phyloP scores from a whole-genome alignment of 225 moss, liverwort and hornwort species.

The Anthoceros angustus region DNA sequence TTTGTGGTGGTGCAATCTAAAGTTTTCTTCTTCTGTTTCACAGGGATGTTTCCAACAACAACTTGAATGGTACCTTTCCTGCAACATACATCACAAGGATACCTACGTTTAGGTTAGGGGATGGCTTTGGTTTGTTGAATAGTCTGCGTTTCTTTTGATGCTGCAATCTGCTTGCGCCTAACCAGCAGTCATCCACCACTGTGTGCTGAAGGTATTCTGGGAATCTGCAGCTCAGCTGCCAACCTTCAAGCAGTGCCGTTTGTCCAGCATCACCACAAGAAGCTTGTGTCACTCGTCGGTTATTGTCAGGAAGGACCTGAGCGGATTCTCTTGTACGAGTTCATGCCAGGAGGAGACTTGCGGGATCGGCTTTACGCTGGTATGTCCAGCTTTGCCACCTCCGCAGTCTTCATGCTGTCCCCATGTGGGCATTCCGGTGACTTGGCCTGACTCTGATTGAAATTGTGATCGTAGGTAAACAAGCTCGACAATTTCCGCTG shows the following conservation, averaged over 20 bases:
- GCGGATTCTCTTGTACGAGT: not conserved
- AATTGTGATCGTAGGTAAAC: not conserved
- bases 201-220: not conserved
- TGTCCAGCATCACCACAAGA: not conserved
- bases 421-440: not conserved
- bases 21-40: not conserved
- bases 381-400: no score
- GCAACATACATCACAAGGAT: not conserved
- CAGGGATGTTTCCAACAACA: constrained; percentile 1
- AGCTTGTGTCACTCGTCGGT: not conserved
- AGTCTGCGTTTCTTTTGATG: not conserved
- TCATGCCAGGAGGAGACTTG: not conserved
- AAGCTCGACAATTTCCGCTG: not conserved
- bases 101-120: not conserved
- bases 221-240: not conserved
- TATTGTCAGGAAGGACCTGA: not conserved
- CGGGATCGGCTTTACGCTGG: not conserved
- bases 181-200: not conserved
- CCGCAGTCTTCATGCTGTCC: not conserved
- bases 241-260: no score
- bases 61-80: not conserved
- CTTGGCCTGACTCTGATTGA: not conserved
- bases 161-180: not conserved
- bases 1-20: not conserved
- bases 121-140: not conserved